phyloP scores from a whole-genome alignment of 768 basidiomycete species.

The Infundibulicybe gibba region DNA sequence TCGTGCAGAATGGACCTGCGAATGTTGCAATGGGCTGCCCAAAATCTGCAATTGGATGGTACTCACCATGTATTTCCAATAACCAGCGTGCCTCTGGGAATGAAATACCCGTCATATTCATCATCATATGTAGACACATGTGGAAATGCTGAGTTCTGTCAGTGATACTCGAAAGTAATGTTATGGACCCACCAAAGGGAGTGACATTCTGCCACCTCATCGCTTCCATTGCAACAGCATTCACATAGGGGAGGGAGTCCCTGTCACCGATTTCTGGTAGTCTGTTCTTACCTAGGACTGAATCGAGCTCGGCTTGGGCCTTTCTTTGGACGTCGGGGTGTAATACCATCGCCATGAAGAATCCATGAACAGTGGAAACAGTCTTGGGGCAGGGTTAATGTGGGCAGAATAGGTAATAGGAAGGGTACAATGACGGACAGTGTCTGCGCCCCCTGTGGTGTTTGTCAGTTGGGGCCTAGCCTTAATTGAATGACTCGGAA shows the following conservation, averaged over 20 bases:
- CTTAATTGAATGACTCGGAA: neutral
- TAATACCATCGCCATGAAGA: conserved; percentile 33
- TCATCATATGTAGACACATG: neutral
- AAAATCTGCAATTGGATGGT: neutral
- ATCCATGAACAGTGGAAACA: conserved; percentile 26
- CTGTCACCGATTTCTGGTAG: conserved; percentile 32
- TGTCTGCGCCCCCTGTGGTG: conserved; percentile 6
- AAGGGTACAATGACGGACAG: neutral
- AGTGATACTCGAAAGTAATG: neutral
- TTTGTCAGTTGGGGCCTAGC: neutral
- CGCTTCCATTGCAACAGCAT: conserved; percentile 31
- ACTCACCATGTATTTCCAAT: neutral
- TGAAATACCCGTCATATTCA: neutral
- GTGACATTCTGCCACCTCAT: neutral
- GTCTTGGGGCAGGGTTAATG: conserved; percentile 17
- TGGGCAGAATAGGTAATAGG: neutral
- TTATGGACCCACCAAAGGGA: neutral
- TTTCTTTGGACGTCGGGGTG: conserved; percentile 31
- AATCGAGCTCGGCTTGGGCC: conserved; percentile 36
- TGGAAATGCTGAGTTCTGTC: neutral
- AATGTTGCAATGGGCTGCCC: too few relatives aligned
- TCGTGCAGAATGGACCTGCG: conserved; percentile 2
- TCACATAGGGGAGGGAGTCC: conserved; percentile 31
- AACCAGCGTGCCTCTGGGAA: neutral
- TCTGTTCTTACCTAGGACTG: conserved; percentile 25